Evolutionary conservation across 805 yeast genomes (phyloP), one percentile per base, ranked within the genome.

Genomic region (Wickerhamiella shivajii): DNA sequence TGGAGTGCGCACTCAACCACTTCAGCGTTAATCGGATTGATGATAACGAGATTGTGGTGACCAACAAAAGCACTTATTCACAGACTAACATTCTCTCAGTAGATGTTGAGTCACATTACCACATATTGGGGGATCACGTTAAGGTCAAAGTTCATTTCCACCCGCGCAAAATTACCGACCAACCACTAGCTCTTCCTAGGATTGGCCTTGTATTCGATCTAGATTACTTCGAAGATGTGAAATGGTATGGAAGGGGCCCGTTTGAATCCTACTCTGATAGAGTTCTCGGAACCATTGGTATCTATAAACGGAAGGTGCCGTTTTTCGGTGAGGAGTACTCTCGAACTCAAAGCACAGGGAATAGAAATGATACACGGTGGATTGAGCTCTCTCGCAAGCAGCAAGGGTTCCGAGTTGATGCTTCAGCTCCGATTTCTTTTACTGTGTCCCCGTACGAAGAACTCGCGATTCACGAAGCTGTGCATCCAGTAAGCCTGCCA

Each of bases 261-360:
- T 57, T 51, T 5, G 61, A 57, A 39, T 43, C 55, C 17, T 57
- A 57, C 38, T 39, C 50, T 11, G 63, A 57, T 36, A 51, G 53
- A 34, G 43, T 46, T 24, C 45, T 42, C 13, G 52, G 51, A 10
- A 51, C 46, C 18, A 27, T 53, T 23, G 61, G 58, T 4, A 22
- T 47, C 2, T 44, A 44, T 34, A 27, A 28, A 7, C 21, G 35
- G n/a, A 20, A 38, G 3, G 43, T 38, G 13, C 38, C 28, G 3
- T 42, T 44, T 1, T 39, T 54, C 14, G 50, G 46, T 32, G 44
- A 41, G 25, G 29, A 30, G 18, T 57, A 56, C 38, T 60, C 56
- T 11, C 53, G 44, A 24, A 61, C 61, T 1, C 61, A 57, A 40
- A 61, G 57, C 27, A 52, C 50, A 33, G 60, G 61, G 18, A 57